Base-by-base conservation (phyloP, 345 rosid species). In the Aquilaria malaccensis region DNA sequence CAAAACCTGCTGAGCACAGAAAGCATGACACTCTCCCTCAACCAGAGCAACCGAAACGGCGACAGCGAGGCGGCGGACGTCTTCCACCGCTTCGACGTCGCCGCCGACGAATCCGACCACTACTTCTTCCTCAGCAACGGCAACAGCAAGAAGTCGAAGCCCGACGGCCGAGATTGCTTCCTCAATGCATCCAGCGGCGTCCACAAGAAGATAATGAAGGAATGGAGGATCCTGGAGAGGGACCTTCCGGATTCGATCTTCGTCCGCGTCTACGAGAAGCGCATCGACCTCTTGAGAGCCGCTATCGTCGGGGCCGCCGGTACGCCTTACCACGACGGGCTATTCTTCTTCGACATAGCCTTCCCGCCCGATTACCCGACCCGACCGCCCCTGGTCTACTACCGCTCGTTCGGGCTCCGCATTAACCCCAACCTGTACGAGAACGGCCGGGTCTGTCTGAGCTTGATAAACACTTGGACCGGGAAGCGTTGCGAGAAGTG, bases 281-380 rank as follows among this genome's bases (percentile, higher is more conserved):
- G 79, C 5, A 72, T 85, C 58, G 80, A 76, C 64, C 79, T 82
- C 62, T 22, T 82, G 5, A 52, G 80, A 12, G 85, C 85, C 9
- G 87, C 56, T 13, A 80, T 85, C 63, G 31, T 71, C 41, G 85
- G 87, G 12, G 76, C 79, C 58, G 59, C 79, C 1, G 87, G 85
- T 9, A 85, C 85, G 2, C 91, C 87, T 0, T 85, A 82, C 78
- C 85, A 82, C 55, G 85, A 82, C 33, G 87, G 84, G 11, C 87
- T 85, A 49, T 85, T 74, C 72, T 73, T 85, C 76, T 82, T 85
- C 74, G 91, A 85, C 79, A 10, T 85, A 13, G 71, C 71, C 14
- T 83, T 85, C 67, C 84, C 86, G 3, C 9, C 76, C 2, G 72
- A 79, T 50, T 85, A 82, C 72, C 91, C 91, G 13, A 6, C 46